Percentiles rank a stretch among this genome's conserved stretches.
These are phyloP conservation scores for Vigna hirtella DNA, from an alignment of 306 rosid genomes.

Conservation along the genomic window DNA sequence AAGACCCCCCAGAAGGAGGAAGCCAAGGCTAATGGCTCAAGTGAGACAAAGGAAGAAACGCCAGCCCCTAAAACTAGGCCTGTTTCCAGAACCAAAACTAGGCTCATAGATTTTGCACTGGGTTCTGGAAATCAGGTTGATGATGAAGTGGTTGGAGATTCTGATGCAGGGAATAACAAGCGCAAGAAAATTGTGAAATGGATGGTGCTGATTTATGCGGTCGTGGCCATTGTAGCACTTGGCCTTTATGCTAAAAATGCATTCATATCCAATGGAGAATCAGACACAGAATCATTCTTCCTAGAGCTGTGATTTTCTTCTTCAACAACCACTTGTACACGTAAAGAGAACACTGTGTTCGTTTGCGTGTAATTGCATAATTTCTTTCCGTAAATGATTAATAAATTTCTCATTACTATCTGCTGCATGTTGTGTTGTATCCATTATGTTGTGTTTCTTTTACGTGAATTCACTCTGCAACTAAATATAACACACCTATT, in stretches of 20 bases:
- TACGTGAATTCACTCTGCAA: neutral
- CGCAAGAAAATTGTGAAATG: conserved; percentile 52
- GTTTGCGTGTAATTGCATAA: conserved; percentile 28
- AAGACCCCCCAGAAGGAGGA: conserved; percentile 37
- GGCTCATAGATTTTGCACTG: conserved; percentile 45
- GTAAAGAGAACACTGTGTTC: conserved; percentile 13
- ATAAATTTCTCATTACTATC: neutral
- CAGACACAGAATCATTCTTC: neutral
- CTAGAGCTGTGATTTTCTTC: conserved; percentile 41
- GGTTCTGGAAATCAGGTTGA: conserved; percentile 35
- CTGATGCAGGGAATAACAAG: conserved; percentile 29
- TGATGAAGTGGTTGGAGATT: conserved; percentile 18
- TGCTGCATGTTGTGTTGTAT: neutral
- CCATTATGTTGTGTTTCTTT: neutral
- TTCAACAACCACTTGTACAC: neutral
- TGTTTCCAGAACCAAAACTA: conserved; percentile 43
- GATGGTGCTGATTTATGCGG: conserved; percentile 46
- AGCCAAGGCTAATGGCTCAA: conserved; percentile 28
- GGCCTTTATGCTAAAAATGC: conserved; percentile 43
- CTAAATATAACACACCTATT: neutral
- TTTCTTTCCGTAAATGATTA: conserved; percentile 41
- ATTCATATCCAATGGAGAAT: conserved; percentile 36
- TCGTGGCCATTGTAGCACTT: conserved; percentile 43
- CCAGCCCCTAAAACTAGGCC: conserved; percentile 29
- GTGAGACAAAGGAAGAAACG: conserved; percentile 37